Conservation (phyloP, 345 rosid genomes). For the Psidium guajava region DNA sequence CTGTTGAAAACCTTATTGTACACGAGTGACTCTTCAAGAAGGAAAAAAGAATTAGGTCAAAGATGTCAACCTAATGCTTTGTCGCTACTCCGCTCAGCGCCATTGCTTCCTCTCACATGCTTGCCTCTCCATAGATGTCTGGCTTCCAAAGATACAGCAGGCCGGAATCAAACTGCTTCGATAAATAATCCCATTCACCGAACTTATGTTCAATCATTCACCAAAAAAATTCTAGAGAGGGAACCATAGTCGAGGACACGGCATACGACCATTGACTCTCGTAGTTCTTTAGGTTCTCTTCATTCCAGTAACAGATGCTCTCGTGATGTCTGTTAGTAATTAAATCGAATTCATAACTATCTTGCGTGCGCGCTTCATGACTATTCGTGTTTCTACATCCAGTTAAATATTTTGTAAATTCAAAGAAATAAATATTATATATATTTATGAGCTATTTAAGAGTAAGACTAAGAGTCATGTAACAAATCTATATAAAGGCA, state of each 20-base stretch:
- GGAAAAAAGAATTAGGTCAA: background rate
- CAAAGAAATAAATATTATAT: no score
- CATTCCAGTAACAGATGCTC: no score
- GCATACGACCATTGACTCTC: background rate
- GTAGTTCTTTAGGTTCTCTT: no score
- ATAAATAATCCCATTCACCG: background rate
- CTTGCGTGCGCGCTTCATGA: no score
- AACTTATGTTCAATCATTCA: background rate
- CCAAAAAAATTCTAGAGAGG: background rate
- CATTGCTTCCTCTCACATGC: background rate
- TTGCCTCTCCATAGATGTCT: no score
- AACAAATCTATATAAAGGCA: no score
- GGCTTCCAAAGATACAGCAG: background rate
- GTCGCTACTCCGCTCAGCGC: background rate
- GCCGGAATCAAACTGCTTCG: background rate
- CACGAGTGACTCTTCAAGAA: background rate
- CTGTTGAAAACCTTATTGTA: background rate
- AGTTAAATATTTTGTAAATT: no score
- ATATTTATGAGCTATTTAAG: no score
- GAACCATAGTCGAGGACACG: background rate
- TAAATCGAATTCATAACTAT: no score
- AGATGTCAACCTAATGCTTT: background rate
- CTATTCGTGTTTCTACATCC: no score
- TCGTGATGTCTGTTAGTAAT: no score
- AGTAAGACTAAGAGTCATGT: no score